These are phyloP conservation scores for Yamadazyma oceani DNA, from an alignment of 1,139 yeast species.

Conservation along the genomic window DNA sequence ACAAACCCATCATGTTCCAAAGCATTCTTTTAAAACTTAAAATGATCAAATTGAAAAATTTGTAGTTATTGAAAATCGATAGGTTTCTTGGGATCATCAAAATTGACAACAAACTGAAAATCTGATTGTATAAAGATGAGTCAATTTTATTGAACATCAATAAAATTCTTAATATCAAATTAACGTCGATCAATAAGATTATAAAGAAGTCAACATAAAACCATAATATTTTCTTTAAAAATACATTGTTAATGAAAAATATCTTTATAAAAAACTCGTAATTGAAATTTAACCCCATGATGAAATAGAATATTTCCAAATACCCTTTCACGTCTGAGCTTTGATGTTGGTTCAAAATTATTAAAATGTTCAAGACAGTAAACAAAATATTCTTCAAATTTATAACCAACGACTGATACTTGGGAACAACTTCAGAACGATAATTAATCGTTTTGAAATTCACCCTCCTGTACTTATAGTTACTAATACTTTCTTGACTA, in stretches of 20 bases:
- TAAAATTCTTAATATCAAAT: conserved; percentile 25
- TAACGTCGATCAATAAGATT: conserved; percentile 30
- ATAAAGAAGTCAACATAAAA: conserved; percentile 39
- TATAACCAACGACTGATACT: conserved; percentile 43
- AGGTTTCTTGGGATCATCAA: conserved; percentile 55
- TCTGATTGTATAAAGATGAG: conserved; percentile 25
- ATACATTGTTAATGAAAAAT: conserved; percentile 41
- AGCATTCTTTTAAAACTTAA: conserved; percentile 56
- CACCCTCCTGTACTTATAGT: conserved; percentile 35
- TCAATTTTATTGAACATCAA: conserved; percentile 12
- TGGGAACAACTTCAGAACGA: conserved; percentile 40
- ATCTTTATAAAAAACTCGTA: conserved; percentile 41
- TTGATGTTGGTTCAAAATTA: conserved; percentile 30
- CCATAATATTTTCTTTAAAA: conserved; percentile 42
- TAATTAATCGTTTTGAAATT: conserved; percentile 30
- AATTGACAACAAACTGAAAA: conserved; percentile 50
- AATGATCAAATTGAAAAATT: conserved; percentile 53
- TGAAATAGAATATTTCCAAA: conserved; percentile 33
- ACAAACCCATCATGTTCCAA: conserved; percentile 53
- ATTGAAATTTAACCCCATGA: conserved; percentile 36
- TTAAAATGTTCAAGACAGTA: conserved; percentile 31
- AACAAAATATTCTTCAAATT: conserved; percentile 37
- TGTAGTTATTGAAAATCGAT: conserved; percentile 54
- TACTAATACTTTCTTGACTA: conserved; percentile 20
- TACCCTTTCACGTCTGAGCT: conserved; percentile 8